Conservation (phyloP, 257 asterid species). For the Sherardia arvensis region DNA sequence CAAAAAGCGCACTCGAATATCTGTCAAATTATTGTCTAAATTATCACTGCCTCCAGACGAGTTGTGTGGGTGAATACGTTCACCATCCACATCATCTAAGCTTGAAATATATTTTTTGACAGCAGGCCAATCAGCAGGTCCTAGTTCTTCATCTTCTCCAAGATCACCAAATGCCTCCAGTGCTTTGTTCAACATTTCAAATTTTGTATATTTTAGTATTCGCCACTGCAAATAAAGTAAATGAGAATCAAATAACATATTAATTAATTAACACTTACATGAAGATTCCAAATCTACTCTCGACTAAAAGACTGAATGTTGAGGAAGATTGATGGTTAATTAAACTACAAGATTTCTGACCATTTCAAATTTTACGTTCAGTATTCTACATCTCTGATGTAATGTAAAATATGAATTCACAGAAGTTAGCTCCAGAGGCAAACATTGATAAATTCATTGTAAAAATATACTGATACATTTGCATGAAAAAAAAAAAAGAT, state of each 20-base stretch:
- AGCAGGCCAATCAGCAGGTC: slow-evolving; percentile 93
- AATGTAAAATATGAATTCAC: neutral
- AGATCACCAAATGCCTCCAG: slow-evolving; percentile 82
- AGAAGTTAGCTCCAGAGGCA: neutral
- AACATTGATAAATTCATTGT: neutral
- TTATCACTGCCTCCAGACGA: slow-evolving; percentile 36
- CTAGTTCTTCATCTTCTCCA: slow-evolving; percentile 95
- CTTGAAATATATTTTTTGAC: slow-evolving; percentile 62
- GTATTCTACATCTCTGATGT: slow-evolving; percentile 65
- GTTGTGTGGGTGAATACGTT: slow-evolving; percentile 57
- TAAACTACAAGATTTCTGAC: slow-evolving; percentile 36
- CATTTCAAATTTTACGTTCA: slow-evolving; percentile 68
- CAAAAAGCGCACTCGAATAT: slow-evolving; percentile 75
- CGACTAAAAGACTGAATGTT: no score
- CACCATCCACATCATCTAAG: slow-evolving; percentile 65
- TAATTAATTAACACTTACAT: neutral
- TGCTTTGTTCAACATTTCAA: slow-evolving; percentile 95
- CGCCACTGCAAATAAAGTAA: slow-evolving; percentile 44
- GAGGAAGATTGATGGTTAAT: no score
- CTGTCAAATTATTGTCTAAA: slow-evolving; percentile 48
- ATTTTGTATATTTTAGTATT: slow-evolving; percentile 66
- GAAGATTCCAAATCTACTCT: no score
- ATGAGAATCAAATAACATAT: neutral
- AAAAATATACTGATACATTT: neutral
- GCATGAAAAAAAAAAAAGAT: neutral